phyloP scores from a whole-genome alignment of 345 rosid species.

The Euclidium syriacum region DNA sequence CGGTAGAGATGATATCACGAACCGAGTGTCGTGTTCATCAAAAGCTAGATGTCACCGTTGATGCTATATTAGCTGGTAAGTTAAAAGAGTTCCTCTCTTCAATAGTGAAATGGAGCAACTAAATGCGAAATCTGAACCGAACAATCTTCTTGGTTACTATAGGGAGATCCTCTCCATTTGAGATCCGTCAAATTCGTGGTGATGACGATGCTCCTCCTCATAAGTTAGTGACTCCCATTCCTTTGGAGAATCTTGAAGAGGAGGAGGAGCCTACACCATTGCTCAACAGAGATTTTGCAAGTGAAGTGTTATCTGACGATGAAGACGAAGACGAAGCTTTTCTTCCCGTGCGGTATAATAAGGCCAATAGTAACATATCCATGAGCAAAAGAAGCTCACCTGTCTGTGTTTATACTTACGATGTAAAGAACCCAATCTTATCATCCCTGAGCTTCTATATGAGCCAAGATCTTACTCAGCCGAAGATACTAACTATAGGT shows the following conservation, averaged over 20 bases:
- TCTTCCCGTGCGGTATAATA: conserved; percentile 30
- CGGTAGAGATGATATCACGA: conserved; percentile 83
- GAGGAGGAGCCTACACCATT: conserved; percentile 44
- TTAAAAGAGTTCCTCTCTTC: neutral
- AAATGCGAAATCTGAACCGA: neutral
- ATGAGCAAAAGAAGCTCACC: conserved; percentile 45
- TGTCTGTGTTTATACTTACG: conserved; percentile 59
- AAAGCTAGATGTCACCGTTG: conserved; percentile 81
- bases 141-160: conserved; percentile 15
- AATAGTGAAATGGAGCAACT: neutral
- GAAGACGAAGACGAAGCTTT: conserved; percentile 51
- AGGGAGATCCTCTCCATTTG: conserved; percentile 79
- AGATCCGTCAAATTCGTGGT: conserved; percentile 57
- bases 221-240: conserved; percentile 30
- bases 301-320: conserved; percentile 45
- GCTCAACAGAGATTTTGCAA: conserved; percentile 27
- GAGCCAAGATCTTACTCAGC: neutral
- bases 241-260: conserved; percentile 33
- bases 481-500: conserved; percentile 8
- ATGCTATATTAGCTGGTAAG: conserved; percentile 79
- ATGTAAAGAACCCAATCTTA: conserved; percentile 40
- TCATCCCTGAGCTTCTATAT: neutral
- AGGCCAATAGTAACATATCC: conserved; percentile 29
- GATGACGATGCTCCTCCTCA: conserved; percentile 39
- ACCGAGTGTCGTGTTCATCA: conserved; percentile 83